Percentiles rank a stretch among this genome's conserved stretches.
phyloP scores from a whole-genome alignment of 2,329 filamentous ascomycete species.

The Stemphylium beticola region DNA sequence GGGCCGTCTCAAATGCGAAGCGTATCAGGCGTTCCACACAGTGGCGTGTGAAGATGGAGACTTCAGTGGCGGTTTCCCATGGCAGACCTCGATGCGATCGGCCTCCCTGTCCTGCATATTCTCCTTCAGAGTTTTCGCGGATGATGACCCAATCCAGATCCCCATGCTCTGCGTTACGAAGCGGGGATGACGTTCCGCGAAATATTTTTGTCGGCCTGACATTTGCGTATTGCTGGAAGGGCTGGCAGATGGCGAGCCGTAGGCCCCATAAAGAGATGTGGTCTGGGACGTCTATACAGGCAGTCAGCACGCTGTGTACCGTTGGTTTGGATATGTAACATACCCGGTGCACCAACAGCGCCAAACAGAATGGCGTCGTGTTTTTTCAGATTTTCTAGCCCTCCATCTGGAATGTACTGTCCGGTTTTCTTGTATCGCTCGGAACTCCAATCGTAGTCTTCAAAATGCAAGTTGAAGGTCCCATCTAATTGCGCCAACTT shows the following conservation, averaged over 20 bases:
- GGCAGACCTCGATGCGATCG: conserved; percentile 63
- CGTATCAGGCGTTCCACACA: conserved; percentile 65
- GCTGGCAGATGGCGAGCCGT: conserved; percentile 61
- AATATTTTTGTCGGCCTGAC: conserved; percentile 66
- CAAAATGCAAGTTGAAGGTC: conserved; percentile 67
- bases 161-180: conserved; percentile 60
- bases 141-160: conserved; percentile 72
- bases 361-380: conserved; percentile 74
- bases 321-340: not conserved
- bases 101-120: conserved; percentile 70
- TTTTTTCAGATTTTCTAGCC: conserved; percentile 61
- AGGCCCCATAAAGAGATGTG: conserved; percentile 64
- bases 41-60: conserved; percentile 67
- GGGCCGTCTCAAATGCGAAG: conserved; percentile 68
- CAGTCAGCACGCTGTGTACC: not conserved
- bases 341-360: conserved; percentile 68
- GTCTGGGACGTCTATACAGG: conserved; percentile 57
- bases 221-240: conserved; percentile 64
- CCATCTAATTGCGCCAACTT: conserved; percentile 59
- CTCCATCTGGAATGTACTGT: conserved; percentile 68
- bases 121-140: conserved; percentile 70
- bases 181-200: conserved; percentile 64
- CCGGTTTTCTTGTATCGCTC: conserved; percentile 70
- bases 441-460: conserved; percentile 70
- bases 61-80: conserved; percentile 68